Conservation (phyloP, 345 rosid genomes). For the Clarkia xantiana region DNA sequence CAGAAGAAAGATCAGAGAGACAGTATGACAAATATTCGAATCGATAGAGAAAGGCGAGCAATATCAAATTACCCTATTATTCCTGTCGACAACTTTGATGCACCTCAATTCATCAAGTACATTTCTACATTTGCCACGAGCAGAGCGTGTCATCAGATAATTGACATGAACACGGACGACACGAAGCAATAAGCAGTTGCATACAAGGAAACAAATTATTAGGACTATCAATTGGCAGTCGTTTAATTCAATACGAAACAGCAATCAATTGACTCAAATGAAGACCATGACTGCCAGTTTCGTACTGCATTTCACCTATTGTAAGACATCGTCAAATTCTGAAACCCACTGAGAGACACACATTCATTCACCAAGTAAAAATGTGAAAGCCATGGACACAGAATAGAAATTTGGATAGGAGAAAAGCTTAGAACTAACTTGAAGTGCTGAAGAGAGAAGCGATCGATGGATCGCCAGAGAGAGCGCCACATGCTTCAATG, state of each 20-base stretch:
- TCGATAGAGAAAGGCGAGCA: conserved; percentile 1
- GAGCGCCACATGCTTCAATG: conserved; percentile 30
- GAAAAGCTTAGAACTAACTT: conserved; percentile 16
- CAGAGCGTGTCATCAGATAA: background rate
- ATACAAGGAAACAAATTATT: background rate
- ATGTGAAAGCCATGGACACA: background rate
- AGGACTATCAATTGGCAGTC: background rate
- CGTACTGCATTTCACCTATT: background rate
- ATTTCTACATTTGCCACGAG: conserved; percentile 15
- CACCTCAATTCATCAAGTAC: conserved; percentile 32
- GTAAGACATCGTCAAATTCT: no score
- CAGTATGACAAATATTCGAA: background rate
- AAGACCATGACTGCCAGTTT: background rate
- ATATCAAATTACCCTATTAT: conserved; percentile 24
- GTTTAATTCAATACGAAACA: background rate
- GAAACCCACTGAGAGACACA: no score
- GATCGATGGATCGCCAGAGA: conserved; percentile 47
- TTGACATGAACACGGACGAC: background rate
- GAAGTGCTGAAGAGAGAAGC: conserved; percentile 53
- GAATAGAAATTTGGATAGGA: background rate
- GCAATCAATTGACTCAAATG: background rate
- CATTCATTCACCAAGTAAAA: no score
- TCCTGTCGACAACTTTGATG: conserved; percentile 29
- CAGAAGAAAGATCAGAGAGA: background rate
- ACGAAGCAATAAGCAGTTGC: background rate